Base-by-base conservation (phyloP, 805 yeast genomes). In the Sungouiella thailandica region DNA sequence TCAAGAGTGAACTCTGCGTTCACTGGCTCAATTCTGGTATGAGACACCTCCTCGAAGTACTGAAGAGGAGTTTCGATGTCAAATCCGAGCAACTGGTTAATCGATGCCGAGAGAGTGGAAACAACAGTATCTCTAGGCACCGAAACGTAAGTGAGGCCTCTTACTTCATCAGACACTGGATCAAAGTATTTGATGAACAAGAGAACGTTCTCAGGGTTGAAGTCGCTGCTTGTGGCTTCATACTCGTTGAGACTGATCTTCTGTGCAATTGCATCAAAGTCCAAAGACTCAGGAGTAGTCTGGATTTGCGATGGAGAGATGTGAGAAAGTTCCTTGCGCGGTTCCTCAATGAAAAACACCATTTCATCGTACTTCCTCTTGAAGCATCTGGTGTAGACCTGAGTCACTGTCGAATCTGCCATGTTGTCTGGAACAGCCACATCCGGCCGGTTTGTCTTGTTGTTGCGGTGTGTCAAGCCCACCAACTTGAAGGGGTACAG, bases 161-260 rank as follows among this genome's bases (percentile, higher is more conserved):
- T 57, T n/a, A 86, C 52, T 4, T 65, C 53, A 51, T 78, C 82
- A 0, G 58, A 46, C 4, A 53, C 50, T 1, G 68, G 70, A 49
- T 87, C 89, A 58, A 82, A 87, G 41, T 70, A 69, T 55, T 88
- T 87, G 32, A 87, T 46, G 44, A 81, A 76, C 7, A 61, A 32
- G 42, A 61, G 44, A 5, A 58, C 53, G 27, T 49, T 36, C 8
- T 45, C 26, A 6, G 53, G 46, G 29, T 47, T 41, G 13, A 28
- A 28, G 3, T 28, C n/a, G n/a, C 54, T 55, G 9, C 22, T 19
- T 18, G 19, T 27, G 20, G 48, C 40, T 22, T 46, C 37, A 17
- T 40, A 29, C 23, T 31, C 20, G 17, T 29, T 37, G 9, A 9
- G 23, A 2, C 18, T 17, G 17, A 42, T 42, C 29, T 55, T 55